phyloP scores from a whole-genome alignment of 148 eudicot genomes.

The Limonium bicolor region DNA sequence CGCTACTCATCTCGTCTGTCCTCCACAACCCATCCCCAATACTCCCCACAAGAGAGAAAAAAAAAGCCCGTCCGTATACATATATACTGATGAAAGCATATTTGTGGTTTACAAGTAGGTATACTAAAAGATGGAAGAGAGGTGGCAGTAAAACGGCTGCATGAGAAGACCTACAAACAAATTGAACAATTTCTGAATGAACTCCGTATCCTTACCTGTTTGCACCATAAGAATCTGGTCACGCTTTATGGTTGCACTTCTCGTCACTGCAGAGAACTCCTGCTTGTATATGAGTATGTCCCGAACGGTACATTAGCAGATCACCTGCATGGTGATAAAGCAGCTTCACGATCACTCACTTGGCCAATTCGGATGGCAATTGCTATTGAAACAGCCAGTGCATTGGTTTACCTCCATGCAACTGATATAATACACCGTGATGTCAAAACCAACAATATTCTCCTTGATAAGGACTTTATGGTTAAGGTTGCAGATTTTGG shows the following conservation, averaged over 20 bases:
- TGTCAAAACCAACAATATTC: conserved; percentile 41
- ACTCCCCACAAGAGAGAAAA: no score
- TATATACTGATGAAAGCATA: background rate
- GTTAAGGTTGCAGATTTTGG: conserved; percentile 65
- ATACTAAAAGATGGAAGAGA: conserved; percentile 38
- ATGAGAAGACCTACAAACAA: conserved; percentile 26
- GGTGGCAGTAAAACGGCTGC: conserved; percentile 42
- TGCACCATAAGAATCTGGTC: conserved; percentile 38
- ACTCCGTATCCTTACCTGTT: conserved; percentile 25
- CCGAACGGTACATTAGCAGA: conserved; percentile 46
- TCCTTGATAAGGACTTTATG: conserved; percentile 24
- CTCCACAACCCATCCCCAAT: no score
- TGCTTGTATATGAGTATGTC: conserved; percentile 45
- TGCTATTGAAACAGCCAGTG: conserved; percentile 42
- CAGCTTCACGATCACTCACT: conserved; percentile 7
- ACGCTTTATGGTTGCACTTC: conserved; percentile 49
- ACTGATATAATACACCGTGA: conserved; percentile 46
- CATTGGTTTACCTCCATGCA: conserved; percentile 38
- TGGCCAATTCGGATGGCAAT: conserved; percentile 40
- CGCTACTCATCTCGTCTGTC: no score
- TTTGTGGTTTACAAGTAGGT: conserved; percentile 13
- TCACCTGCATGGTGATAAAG: conserved; percentile 32
- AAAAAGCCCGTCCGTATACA: no score
- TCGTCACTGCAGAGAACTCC: conserved; percentile 24
- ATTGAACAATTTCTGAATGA: conserved; percentile 38